Evolutionary conservation across 2,329 filamentous ascomycete genomes (phyloP), one percentile per base, ranked within the genome.

Genomic region (Ophiosphaerella herpotricha): DNA sequence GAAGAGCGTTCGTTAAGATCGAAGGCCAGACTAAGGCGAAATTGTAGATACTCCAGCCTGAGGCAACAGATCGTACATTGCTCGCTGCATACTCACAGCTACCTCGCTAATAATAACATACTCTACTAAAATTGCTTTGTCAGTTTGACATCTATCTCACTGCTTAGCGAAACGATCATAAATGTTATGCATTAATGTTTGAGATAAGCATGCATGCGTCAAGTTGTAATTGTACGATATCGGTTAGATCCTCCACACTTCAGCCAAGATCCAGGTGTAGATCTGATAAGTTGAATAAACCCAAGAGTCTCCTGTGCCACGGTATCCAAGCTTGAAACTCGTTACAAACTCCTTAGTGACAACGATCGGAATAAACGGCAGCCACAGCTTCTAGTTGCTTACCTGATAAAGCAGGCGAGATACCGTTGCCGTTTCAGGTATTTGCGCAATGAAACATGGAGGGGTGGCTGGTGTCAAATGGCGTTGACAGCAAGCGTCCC

Each of bases 1-100:
- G 92, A 4, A 81, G 91, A 50, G 90, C 90, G 23, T 73, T 93
- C 70, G 83, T 97, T 67, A 90, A 83, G 80, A 77, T 84, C 50
- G 80, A 81, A 43, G 81, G 76, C 7, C 70, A 74, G 39, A 61
- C 55, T 33, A 72, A 73, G 63, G 65, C 67, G 14, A 75, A 74
- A 57, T 50, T 75, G 63, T 75, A 73, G 53, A 58, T 43, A 31
- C 12, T 16, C n/a, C 31, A 43, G 16, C 32, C n/a, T 11, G 7
- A 29, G 26, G 26, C 11, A 8, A 29, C 26, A 11, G 11, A 7
- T 29, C 7, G 26, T 11, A 29, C 7, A 2, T 29, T 11, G 26
- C 2, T 29, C 26, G 5, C 7, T 29, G 26, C 11, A 29, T 29
- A 11, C 6, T 2, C 11, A 29, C 6, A 29, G 11, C 26, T 4